Conservation (phyloP, 306 rosid species). For the Mimosa pudica region DNA sequence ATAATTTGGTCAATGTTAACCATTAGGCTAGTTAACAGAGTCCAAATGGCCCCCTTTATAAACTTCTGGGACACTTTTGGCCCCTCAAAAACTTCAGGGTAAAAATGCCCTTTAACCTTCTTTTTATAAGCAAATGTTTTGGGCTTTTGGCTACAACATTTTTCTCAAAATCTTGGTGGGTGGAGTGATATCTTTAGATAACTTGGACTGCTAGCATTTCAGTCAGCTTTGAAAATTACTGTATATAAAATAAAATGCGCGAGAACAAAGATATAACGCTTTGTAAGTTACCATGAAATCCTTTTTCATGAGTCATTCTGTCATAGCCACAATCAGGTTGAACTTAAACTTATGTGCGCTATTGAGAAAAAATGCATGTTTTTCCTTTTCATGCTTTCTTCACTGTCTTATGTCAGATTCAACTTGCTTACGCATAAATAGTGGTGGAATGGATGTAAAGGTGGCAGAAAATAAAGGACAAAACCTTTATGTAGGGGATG, state of each 20-base stretch:
- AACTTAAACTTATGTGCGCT: background rate
- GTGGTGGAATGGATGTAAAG: conserved; percentile 52
- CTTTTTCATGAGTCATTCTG: background rate
- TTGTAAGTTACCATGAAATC: background rate
- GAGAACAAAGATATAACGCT: background rate
- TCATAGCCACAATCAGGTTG: background rate
- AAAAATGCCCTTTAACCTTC: background rate
- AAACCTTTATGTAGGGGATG: conserved; percentile 46
- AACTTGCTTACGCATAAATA: conserved; percentile 58
- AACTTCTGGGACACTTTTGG: too few relatives aligned
- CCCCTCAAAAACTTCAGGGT: too few relatives aligned
- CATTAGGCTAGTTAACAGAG: too few relatives aligned
- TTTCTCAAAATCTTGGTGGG: background rate
- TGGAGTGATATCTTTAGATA: background rate
- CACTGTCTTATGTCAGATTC: conserved; percentile 55
- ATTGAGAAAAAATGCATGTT: background rate
- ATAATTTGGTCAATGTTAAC: too few relatives aligned
- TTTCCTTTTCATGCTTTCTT: conserved; percentile 25
- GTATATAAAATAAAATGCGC: too few relatives aligned
- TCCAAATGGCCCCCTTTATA: too few relatives aligned
- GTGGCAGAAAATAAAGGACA: conserved; percentile 30
- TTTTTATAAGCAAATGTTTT: background rate
- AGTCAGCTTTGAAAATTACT: background rate
- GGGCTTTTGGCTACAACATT: background rate
- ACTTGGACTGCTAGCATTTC: background rate